Evolutionary conservation across 202 grass and related monocot species (phyloP), one percentile per base, ranked within the genome.

Genomic region (Schoenoplectus tabernaemontani): DNA sequence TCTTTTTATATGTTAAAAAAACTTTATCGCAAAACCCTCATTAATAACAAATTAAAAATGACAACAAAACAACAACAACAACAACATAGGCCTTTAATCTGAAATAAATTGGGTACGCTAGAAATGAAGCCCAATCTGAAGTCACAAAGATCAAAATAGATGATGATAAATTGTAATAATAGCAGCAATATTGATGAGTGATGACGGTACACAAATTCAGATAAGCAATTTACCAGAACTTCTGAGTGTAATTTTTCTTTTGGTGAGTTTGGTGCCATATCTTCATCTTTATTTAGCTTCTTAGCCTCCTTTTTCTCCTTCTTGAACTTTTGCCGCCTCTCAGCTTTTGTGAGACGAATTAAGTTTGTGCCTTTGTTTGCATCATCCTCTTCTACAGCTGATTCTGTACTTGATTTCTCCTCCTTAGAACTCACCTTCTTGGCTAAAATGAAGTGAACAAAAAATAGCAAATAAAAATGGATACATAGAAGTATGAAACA

Each of bases 231-330:
- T 98, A 94, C 91, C 91, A 98, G 57, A 60, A 98, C 95, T 89
- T 94, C 76, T 65, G 89, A 81, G 39, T 92, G 91, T 50, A 91
- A 64, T 64, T 92, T 90, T 79, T 83, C 83, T 85, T 86, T 86
- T 9, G 62, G 63, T 82, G 77, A 30, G 61, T 82, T 81, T 0
- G 58, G 53, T 28, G 15, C 57, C 32, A 63, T n/a, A 61, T 64
- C 77, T 73, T 87, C 82, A 44, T 70, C 51, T 72, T 86, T 90
- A 39, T 75, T 87, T 30, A 86, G 57, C 82, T 92, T 90, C 83
- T 64, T 81, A 44, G 87, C 80, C 43, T 88, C 88, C 68, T 86
- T 94, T 87, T 85, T 89, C 24, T 75, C 80, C 78, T 86, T 88
- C 57, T 92, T 91, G 19, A 79, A 72, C 63, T 89, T 90, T 54